Conservation (phyloP, 345 rosid genomes). For the Syzygium aromaticum region DNA sequence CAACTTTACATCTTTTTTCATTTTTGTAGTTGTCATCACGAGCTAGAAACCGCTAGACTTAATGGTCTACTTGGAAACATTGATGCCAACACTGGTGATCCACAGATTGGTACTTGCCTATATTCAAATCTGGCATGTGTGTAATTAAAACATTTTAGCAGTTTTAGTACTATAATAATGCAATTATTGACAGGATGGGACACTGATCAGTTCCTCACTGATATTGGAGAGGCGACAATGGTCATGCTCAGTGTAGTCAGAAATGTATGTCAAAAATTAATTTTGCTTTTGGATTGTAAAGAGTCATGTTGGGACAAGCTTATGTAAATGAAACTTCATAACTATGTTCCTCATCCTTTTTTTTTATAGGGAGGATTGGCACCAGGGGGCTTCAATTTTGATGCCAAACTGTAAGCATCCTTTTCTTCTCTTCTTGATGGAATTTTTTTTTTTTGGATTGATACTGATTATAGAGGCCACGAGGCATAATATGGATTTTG, state of each 20-base stretch:
- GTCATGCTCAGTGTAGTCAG: conserved; percentile 81
- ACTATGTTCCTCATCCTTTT: neutral
- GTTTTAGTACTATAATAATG: neutral
- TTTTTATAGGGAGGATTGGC: conserved; percentile 70
- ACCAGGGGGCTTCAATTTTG: conserved; percentile 97
- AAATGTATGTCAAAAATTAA: conserved; percentile 39
- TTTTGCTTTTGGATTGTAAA: neutral
- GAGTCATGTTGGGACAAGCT: neutral
- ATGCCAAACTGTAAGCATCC: conserved; percentile 73
- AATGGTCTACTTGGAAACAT: conserved; percentile 83
- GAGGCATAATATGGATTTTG: neutral
- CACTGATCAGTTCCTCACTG: conserved; percentile 89
- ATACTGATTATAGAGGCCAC: neutral
- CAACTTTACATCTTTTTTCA: neutral
- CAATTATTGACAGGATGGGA: conserved; percentile 63
- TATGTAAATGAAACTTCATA: neutral
- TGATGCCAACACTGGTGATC: conserved; percentile 94
- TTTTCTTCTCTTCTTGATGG: neutral
- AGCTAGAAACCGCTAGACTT: conserved; percentile 87
- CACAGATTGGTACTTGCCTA: conserved; percentile 55
- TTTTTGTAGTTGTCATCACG: conserved; percentile 70
- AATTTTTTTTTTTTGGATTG: neutral
- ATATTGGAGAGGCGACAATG: conserved; percentile 80
- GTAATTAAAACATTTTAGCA: neutral
- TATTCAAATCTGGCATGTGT: neutral